A percentile compares a stretch with the other conserved stretches of the same genome.
These are phyloP conservation scores for Astrothelium macrocarpum DNA, from an alignment of 495 filamentous ascomycete genomes.

Conservation along the genomic window DNA sequence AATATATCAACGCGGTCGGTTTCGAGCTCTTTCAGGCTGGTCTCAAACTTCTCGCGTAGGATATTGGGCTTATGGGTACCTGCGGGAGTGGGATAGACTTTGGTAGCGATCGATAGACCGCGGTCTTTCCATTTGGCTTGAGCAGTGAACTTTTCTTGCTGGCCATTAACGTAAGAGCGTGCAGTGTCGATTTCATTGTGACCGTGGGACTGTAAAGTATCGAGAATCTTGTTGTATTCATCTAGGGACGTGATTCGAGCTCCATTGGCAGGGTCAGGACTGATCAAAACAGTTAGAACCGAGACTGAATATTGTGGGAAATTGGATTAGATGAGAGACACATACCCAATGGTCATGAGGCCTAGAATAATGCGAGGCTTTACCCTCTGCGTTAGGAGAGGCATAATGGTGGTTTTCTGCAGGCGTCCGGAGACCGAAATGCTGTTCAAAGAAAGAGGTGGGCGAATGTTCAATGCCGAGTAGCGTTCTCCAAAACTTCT, in stretches of 20 bases:
- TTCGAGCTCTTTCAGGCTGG: slow-evolving; percentile 59
- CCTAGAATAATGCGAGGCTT: slow-evolving; percentile 50
- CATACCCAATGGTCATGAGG: slow-evolving; percentile 49
- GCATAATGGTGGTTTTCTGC: slow-evolving; percentile 16
- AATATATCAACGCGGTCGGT: slow-evolving; percentile 76
- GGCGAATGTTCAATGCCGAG: too few species aligned
- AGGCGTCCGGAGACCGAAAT: too few species aligned
- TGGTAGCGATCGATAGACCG: slow-evolving; percentile 77
- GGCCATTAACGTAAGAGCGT: slow-evolving; percentile 58
- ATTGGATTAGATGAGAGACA: neutral
- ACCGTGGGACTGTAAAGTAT: slow-evolving; percentile 46
- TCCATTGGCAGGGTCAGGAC: slow-evolving; percentile 14
- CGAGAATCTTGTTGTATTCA: slow-evolving; percentile 36
- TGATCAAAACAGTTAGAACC: too few species aligned
- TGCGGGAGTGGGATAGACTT: slow-evolving; percentile 55
- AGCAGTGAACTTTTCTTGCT: slow-evolving; percentile 74
- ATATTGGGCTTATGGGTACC: slow-evolving; percentile 52
- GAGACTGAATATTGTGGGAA: neutral
- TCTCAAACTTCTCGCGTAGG: slow-evolving; percentile 52
- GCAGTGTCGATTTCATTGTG: slow-evolving; percentile 52
- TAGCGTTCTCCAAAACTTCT: too few species aligned
- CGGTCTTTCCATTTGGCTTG: slow-evolving; percentile 71
- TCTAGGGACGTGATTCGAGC: slow-evolving; percentile 30
- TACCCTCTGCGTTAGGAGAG: slow-evolving; percentile 22
- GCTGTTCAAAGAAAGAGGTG: too few species aligned